phyloP scores from a whole-genome alignment of 108 stramenopile genomes.

The Cyclostephanos tholiformis region DNA sequence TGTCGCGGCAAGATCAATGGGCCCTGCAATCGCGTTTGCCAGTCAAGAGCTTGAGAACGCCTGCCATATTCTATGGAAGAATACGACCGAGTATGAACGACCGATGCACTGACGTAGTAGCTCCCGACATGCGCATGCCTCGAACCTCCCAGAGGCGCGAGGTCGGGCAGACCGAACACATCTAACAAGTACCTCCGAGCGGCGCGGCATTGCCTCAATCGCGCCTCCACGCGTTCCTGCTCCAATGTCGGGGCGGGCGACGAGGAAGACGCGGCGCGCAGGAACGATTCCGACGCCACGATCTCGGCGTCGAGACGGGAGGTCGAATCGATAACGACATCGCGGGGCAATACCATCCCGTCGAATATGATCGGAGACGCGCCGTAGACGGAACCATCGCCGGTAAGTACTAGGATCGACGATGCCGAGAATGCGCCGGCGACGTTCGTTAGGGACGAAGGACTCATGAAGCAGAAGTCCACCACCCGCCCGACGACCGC shows the following conservation, averaged over 20 bases:
- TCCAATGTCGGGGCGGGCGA: slow-evolving; percentile 27
- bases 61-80: neutral
- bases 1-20: slow-evolving; percentile 24
- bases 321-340: slow-evolving; percentile 39
- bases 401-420: slow-evolving; percentile 56
- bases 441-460: slow-evolving; percentile 4
- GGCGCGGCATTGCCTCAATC: slow-evolving; percentile 36
- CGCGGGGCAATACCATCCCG: slow-evolving; percentile 58
- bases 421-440: slow-evolving; percentile 28
- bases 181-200: slow-evolving; percentile 37
- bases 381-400: slow-evolving; percentile 58
- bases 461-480: slow-evolving; percentile 45
- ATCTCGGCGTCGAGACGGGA: slow-evolving; percentile 33
- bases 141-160: neutral
- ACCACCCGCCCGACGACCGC: neutral
- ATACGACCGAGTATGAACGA: slow-evolving; percentile 21
- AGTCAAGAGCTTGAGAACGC: slow-evolving; percentile 30
- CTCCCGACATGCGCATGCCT: slow-evolving; percentile 15
- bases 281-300: slow-evolving; percentile 17
- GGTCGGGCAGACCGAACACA: slow-evolving; percentile 32
- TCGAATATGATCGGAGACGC: slow-evolving; percentile 77
- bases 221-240: slow-evolving; percentile 28
- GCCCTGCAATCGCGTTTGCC: slow-evolving; percentile 45
- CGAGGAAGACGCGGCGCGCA: neutral
- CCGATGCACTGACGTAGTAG: slow-evolving; percentile 40